A percentile compares a stretch with the other conserved stretches of the same genome.
phyloP scores from a whole-genome alignment of 495 filamentous ascomycete genomes.

The Cercophora scortea region DNA sequence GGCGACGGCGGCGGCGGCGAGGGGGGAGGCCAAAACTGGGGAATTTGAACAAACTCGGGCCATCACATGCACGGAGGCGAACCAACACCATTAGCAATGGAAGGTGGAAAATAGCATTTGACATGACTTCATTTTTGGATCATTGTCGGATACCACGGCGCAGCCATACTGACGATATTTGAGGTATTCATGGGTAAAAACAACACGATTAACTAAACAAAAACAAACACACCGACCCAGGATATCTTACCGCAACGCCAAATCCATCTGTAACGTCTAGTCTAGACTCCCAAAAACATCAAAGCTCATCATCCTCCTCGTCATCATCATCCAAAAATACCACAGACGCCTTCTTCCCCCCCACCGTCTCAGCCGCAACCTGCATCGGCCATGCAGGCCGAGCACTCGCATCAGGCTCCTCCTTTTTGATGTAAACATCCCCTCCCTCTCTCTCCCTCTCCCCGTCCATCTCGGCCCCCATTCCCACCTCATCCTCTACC shows the following conservation, averaged over 20 bases:
- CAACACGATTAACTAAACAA: background rate
- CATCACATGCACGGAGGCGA: no score
- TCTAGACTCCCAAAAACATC: background rate
- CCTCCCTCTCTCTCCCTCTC: background rate
- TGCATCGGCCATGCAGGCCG: background rate
- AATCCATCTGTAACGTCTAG: no score
- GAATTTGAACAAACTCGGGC: no score
- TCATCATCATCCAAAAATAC: conserved; percentile 14
- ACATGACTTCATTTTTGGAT: no score
- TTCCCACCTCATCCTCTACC: background rate
- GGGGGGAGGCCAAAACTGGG: no score
- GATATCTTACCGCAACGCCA: background rate
- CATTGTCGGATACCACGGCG: no score
- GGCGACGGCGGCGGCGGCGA: no score
- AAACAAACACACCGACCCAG: background rate
- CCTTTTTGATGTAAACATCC: background rate
- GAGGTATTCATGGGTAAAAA: background rate
- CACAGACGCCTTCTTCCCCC: background rate
- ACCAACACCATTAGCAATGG: no score
- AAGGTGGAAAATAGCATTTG: no score
- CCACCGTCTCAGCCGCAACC: background rate
- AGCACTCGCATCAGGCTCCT: background rate
- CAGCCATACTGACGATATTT: no score
- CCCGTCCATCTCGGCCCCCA: background rate
- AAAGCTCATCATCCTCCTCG: conserved; percentile 22